Evolutionary conservation across 306 rosid species (phyloP).

Genomic region (Medicago lupulina): DNA sequence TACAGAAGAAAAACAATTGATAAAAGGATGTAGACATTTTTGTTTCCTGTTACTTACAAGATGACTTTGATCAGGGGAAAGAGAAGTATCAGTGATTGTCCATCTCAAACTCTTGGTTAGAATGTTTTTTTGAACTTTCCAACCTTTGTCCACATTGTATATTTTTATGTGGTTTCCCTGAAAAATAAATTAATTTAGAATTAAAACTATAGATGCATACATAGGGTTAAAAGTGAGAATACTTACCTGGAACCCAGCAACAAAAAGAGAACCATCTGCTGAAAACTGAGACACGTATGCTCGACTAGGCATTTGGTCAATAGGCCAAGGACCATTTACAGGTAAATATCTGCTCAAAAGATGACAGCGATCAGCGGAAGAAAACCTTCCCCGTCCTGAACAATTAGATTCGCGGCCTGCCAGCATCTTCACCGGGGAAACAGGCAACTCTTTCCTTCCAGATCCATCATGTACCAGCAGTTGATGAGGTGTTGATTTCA

Average conservation of each 20-base stretch:
- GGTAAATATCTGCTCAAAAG: conserved; percentile 89
- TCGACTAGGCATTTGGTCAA: conserved; percentile 75
- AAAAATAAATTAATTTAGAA: conserved; percentile 33
- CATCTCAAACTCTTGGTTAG: conserved; percentile 80
- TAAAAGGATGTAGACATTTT: conserved; percentile 1
- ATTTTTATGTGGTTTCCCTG: conserved; percentile 86
- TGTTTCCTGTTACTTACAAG: conserved; percentile 63
- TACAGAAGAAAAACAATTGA: conserved; percentile 11
- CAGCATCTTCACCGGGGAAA: conserved; percentile 91
- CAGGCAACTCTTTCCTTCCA: conserved; percentile 60
- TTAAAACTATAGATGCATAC: conserved; percentile 23
- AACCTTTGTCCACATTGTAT: conserved; percentile 81
- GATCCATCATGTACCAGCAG: conserved; percentile 52
- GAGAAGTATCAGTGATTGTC: conserved; percentile 94
- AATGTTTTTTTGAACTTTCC: conserved; percentile 94
- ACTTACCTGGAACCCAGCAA: conserved; percentile 89
- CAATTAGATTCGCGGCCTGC: conserved; percentile 85
- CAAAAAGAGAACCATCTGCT: conserved; percentile 84
- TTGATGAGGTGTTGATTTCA: conserved; percentile 75
- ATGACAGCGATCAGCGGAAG: conserved; percentile 89
- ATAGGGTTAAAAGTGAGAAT: conserved; percentile 14
- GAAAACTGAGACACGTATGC: conserved; percentile 96
- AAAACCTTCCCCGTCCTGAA: conserved; percentile 89
- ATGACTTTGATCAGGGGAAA: conserved; percentile 73
- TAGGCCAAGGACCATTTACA: conserved; percentile 83